phyloP scores from a whole-genome alignment of 2,329 filamentous ascomycete genomes.

The Trichoderma sp. region DNA sequence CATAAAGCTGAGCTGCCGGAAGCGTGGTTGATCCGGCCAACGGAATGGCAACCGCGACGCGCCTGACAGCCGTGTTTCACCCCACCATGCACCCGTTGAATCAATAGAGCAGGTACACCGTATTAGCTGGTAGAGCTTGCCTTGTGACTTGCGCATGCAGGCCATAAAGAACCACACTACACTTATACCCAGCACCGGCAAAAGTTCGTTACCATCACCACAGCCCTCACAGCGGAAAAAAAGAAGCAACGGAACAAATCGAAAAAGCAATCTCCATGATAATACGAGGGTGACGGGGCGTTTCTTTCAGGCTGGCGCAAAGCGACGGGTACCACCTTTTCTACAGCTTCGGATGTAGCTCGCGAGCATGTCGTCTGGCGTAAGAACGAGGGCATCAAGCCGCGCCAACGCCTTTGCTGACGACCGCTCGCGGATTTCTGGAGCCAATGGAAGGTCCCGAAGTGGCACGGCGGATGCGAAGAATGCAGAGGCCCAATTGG shows the following conservation, averaged over 20 bases:
- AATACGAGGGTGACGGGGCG: not conserved
- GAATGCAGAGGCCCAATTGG: conserved; percentile 36
- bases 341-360: conserved; percentile 37
- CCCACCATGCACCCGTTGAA: conserved; percentile 10
- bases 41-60: conserved; percentile 17
- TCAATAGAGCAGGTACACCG: not conserved
- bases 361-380: conserved; percentile 43
- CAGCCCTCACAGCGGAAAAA: not conserved
- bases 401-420: conserved; percentile 42
- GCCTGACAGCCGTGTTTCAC: conserved; percentile 7
- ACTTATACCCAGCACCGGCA: not conserved
- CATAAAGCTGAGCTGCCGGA: not conserved
- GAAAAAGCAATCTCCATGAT: not conserved
- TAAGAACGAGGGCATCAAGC: conserved; percentile 41
- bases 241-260: not conserved
- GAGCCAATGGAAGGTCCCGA: conserved; percentile 35
- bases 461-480: conserved; percentile 38
- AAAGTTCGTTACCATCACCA: not conserved
- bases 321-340: not conserved
- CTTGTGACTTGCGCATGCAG: not conserved
- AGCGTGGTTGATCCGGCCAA: conserved; percentile 13
- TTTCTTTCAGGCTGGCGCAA: not conserved
- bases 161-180: not conserved
- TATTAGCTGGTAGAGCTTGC: not conserved
- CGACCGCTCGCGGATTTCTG: conserved; percentile 39